Base-by-base conservation (phyloP, 176 grass and related monocot genomes). In the Echinochloa phyllopogon region DNA sequence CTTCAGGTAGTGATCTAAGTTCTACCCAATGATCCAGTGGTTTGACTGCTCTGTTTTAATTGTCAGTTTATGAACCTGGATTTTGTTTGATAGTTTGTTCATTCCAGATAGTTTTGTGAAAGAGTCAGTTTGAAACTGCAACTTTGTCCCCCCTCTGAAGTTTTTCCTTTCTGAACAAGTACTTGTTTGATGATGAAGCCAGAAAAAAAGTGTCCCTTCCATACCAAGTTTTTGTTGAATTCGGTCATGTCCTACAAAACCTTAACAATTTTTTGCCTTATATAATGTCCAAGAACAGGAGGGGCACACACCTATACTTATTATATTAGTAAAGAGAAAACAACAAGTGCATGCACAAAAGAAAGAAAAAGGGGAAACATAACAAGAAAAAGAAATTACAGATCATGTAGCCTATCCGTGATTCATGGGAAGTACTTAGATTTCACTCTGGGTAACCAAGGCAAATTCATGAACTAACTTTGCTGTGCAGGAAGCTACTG, bases 1-100 rank as follows among this genome's bases (percentile, higher is more conserved):
- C 89, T 94, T 89, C 68, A 92, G 92, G 85, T 94, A 94, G 39
- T 43, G 78, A 56, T 66, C 77, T 50, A 88, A 80, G 55, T 68
- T 86, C 79, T 86, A 7, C 66, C 16, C 15, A 58, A 20, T 47
- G 59, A 41, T 38, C 12, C 37, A 50, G 36, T 36, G 37, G 61
- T 37, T 16, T 5, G 29, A 83, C 75, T 44, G 42, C 44, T 21
- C 16, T 37, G 51, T 69, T 41, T 61, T 68, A 45, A 42, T 55
- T 60, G n/a, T 51, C 12, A 50, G 20, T 42, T 17, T 50, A 42
- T 41, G 4, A 68, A 72, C 8, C 12, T 3, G n/a, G 44, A 3
- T 56, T 63, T 53, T 72, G 14, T 88, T 66, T 49, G 10, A 50
- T 3, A 16, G 45, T 50, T 66, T 40, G 45, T 50, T 66, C 24